Base-by-base conservation (phyloP, 148 eudicot species). In the Agrostemma githago region DNA sequence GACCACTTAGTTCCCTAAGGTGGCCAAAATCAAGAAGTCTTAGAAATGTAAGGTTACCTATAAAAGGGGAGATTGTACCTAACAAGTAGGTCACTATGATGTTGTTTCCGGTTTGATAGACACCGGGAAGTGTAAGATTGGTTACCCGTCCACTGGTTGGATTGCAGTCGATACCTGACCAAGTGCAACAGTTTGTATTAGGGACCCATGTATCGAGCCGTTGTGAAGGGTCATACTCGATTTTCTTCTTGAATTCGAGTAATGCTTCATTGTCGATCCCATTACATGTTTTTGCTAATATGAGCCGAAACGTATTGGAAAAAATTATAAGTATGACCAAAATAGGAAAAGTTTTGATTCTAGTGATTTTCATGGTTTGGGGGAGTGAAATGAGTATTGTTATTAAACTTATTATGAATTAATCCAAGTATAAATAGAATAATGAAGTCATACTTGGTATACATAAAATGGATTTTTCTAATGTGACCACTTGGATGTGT, bases 111-210 rank as follows among this genome's bases (percentile, higher is more conserved):
- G 75, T 83, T 14, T 84, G 68, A 15, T 42, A 17, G n/a, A 84
- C 82, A 17, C 97, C 89, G 8, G 92, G 70, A 2, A 87, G 86
- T 5, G 90, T 74, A 53, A 89, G 66, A 56, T 86, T 88, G 34
- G 81, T 82, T 1, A 92, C 97, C 8, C 92, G 60, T 56, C 84
- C 84, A 17, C 84, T 68, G 78, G 76, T 14, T 46, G 72, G 44
- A 58, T 89, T 79, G 46, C 97, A 92, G n/a, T 82, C 81, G 17
- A 92, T 62, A 46, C 97, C 97, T 0, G 78, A 79, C 97, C 97
- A 92, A 42, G 64, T 73, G 85, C 97, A 92, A 79, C 97, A 92
- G 77, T 92, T 87, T 1, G 89, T 83, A 75, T 84, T 3, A 4
- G 87, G 62, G 44, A 66, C 64, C 97, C 97, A 92, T 62, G 92